Base-by-base conservation (phyloP, 192 early-diverging fungal genomes). In the Chytriomyces hyalinus region DNA sequence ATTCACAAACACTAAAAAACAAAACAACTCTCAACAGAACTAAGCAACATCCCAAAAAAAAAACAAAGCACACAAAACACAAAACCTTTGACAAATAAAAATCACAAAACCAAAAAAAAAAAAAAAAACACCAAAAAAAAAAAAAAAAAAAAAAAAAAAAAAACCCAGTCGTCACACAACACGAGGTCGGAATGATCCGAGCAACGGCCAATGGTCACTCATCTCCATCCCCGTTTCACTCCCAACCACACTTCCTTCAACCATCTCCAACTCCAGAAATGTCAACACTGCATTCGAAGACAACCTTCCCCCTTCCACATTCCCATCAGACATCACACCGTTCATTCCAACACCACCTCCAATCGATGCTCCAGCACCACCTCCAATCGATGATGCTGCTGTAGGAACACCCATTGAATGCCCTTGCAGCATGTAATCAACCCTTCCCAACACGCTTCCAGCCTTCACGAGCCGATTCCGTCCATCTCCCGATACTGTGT, bases 181-280 rank as follows among this genome's bases (percentile, higher is more conserved):
- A 65, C n/a, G 20, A 8, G 76, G 76, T 61, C 46, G n/a, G 28
- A 78, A 78, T 20, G 2, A 61, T 28, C 76, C 76, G 5, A 70
- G 6, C 20, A 78, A 9, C 15, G 76, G 50, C 66, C 67, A 78
- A 78, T 78, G 76, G 20, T 70, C 76, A 60, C 76, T 78, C 67
- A 78, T 53, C 44, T 78, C 76, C n/a, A 57, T 51, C 8, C 76
- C 67, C 0, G 9, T 49, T 45, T 68, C 76, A 59, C 26, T 17
- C 20, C 28, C 61, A 7, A 68, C 67, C 7, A 78, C 67, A 15
- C 43, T 13, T 9, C 76, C 76, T 22, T 61, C 76, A 8, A 78
- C 76, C 76, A 68, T 71, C 26, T 78, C 67, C n/a, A 78, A 24
- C 3, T 68, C 66, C 53, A 78, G 47, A 62, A 78, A 78, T 26